phyloP scores from a whole-genome alignment of 345 rosid species.

The Eucalyptus guilfoylei region DNA sequence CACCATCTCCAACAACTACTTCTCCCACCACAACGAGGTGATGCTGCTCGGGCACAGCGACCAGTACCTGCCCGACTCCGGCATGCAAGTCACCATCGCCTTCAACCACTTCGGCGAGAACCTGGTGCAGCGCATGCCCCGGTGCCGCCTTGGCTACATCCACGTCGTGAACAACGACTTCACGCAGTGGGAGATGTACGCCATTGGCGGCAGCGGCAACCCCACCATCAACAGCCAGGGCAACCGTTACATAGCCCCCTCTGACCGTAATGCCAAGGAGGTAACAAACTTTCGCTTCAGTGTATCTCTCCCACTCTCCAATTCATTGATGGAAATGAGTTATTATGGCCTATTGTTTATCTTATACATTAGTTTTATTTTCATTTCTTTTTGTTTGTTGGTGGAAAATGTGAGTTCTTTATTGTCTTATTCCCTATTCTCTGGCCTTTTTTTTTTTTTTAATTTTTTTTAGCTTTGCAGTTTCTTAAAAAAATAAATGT shows the following conservation, averaged over 20 bases:
- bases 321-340: not conserved
- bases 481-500: not conserved
- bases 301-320: not conserved
- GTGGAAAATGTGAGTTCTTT: not conserved
- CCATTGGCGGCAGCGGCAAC: constrained; percentile 92
- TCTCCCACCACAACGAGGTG: constrained; percentile 96
- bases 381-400: not conserved
- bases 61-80: constrained; percentile 66
- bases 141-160: constrained; percentile 85
- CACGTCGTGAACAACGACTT: constrained; percentile 95
- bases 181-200: constrained; percentile 97
- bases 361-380: not conserved
- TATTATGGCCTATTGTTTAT: not conserved
- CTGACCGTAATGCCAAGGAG: constrained; percentile 75
- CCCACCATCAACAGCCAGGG: constrained; percentile 97
- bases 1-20: constrained; percentile 84
- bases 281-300: constrained; percentile 12
- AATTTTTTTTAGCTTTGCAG: not conserved
- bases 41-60: constrained; percentile 97
- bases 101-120: constrained; percentile 93
- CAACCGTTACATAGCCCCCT: constrained; percentile 84
- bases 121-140: constrained; percentile 86
- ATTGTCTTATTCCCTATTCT: not conserved
- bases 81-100: constrained; percentile 96
- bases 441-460: not conserved